Evolutionary conservation across 257 asterid species (phyloP).

Genomic region (Rauvolfia tetraphylla): DNA sequence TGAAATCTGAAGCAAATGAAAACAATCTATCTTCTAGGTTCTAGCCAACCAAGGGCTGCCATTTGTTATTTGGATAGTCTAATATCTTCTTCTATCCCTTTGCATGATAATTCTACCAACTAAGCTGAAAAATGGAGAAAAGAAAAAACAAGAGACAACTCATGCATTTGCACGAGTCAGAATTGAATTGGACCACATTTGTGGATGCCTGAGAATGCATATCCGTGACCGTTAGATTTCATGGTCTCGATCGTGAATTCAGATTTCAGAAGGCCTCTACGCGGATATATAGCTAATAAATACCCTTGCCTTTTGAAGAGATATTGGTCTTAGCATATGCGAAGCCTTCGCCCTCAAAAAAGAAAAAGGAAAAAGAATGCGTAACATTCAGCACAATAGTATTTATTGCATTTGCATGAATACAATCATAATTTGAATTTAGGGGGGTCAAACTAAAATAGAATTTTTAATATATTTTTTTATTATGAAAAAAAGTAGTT

Average conservation of each 20-base stretch:
- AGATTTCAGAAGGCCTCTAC: background rate
- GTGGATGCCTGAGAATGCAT: background rate
- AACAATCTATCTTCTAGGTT: background rate
- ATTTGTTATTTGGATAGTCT: background rate
- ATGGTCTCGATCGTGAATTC: background rate
- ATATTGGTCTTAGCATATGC: too few relatives aligned
- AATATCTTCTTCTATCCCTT: background rate
- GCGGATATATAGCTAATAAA: background rate
- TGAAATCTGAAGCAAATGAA: background rate
- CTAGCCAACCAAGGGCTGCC: background rate
- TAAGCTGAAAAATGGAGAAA: background rate
- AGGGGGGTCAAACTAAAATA: too few relatives aligned
- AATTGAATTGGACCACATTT: background rate
- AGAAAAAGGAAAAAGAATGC: too few relatives aligned
- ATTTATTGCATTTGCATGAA: too few relatives aligned
- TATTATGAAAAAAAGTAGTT: too few relatives aligned
- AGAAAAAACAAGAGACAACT: background rate
- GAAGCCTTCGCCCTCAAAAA: too few relatives aligned
- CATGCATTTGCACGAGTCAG: background rate
- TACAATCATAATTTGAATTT: too few relatives aligned
- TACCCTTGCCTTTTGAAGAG: background rate
- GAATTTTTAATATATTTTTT: too few relatives aligned
- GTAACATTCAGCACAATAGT: too few relatives aligned
- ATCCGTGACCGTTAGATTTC: background rate
- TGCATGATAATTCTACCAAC: background rate